phyloP scores from a whole-genome alignment of 1,284 basidiomycete genomes.

The Hemileia vastatrix region DNA sequence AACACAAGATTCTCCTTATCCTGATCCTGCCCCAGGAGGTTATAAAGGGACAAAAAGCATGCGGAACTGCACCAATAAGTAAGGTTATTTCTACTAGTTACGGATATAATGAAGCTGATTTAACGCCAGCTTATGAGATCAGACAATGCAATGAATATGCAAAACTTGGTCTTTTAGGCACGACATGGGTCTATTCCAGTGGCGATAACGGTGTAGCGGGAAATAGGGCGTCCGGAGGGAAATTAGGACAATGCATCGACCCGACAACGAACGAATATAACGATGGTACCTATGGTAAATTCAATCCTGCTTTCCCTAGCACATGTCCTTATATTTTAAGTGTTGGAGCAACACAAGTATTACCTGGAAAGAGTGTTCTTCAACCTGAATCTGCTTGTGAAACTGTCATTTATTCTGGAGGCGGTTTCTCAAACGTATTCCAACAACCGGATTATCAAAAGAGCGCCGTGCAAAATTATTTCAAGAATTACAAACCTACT shows the following conservation, averaged over 20 bases:
- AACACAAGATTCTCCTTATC: slow-evolving; percentile 51
- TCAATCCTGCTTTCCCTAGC: slow-evolving; percentile 53
- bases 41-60: slow-evolving; percentile 49
- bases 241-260: not conserved
- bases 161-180: slow-evolving; percentile 50
- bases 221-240: slow-evolving; percentile 30
- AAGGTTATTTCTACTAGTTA: slow-evolving; percentile 55
- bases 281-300: slow-evolving; percentile 42
- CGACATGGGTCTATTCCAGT: slow-evolving; percentile 52
- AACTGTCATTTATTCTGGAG: slow-evolving; percentile 53
- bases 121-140: slow-evolving; percentile 48
- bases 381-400: slow-evolving; percentile 47
- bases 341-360: slow-evolving; percentile 54
- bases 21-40: slow-evolving; percentile 47
- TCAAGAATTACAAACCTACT: slow-evolving; percentile 43
- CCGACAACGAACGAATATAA: not conserved
- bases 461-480: slow-evolving; percentile 46
- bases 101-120: slow-evolving; percentile 47
- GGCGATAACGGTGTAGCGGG: slow-evolving; percentile 54
- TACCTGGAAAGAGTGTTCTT: slow-evolving; percentile 46
- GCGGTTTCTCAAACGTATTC: slow-evolving; percentile 61
- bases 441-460: slow-evolving; percentile 53
- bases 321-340: slow-evolving; percentile 55
- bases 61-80: slow-evolving; percentile 51
- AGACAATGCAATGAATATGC: slow-evolving; percentile 56